Evolutionary conservation across 768 basidiomycete genomes (phyloP), one percentile per base, ranked within the genome.

Genomic region (Pseudohyphozyma bogoriensis): DNA sequence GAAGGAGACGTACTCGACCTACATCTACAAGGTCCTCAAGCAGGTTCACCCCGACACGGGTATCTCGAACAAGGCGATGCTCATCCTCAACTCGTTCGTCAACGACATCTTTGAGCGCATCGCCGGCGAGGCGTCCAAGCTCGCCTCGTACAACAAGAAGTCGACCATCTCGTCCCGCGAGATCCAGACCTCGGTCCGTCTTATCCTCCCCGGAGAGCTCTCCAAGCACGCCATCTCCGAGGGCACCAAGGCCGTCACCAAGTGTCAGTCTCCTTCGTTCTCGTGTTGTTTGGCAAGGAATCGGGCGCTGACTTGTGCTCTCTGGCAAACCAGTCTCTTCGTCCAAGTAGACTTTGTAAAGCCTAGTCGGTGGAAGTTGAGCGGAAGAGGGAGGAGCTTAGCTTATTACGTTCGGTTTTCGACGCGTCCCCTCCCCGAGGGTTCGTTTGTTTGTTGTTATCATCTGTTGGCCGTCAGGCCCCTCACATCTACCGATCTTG

Each of bases 91-190:
- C 60, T 49, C 20, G 31, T 65, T 69, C 58, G 68, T 63, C 51
- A 60, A 58, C 50, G 66, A 60, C 47, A 45, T 73, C 64, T 73
- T 73, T 60, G 75, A 76, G 71, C 73, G 74, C 57, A 73, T 73
- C 69, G 89, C 75, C 36, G 60, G 4, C 54, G 75, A 76, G 66
- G 75, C 75, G 46, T 74, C 74, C 69, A 76, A 93, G 79, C 86
- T 96, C 66, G 92, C 92, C 45, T 80, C 89, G 1, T 96, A 96
- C 79, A 93, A 91, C 65, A 95, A 93, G 77, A 93, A 93, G 77
- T 95, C 93, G 11, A 97, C 92, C 36, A 96, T 97, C 74, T 95
- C 93, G 42, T 95, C 91, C 53, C 89, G 92, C 65, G 92, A 97
- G 77, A 96, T 96, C 68, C 92, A 97, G 76, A 97, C 93, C 39